phyloP scores from a whole-genome alignment of 2,329 filamentous ascomycete species.

The Alternaria arborescens region DNA sequence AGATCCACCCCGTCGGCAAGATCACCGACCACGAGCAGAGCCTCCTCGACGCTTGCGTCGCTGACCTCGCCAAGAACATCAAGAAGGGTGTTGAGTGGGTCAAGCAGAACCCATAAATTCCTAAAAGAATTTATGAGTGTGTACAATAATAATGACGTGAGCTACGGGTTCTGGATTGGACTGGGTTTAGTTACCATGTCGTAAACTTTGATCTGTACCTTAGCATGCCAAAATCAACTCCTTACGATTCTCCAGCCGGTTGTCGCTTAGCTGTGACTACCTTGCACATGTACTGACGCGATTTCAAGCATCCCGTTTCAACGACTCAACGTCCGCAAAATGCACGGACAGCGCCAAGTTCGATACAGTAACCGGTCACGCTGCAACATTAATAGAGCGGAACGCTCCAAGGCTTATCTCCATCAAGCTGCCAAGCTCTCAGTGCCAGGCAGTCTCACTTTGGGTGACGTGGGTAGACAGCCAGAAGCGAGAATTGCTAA shows the following conservation, averaged over 20 bases:
- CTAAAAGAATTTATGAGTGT: constrained; percentile 13
- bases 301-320: not conserved
- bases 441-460: not conserved
- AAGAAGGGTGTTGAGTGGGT: constrained; percentile 81
- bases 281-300: not conserved
- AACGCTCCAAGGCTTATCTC: not conserved
- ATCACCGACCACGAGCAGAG: constrained; percentile 86
- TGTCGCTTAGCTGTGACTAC: not conserved
- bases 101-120: constrained; percentile 61
- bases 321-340: not conserved
- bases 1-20: constrained; percentile 88
- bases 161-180: constrained; percentile 32
- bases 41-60: constrained; percentile 84
- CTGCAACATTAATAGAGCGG: not conserved
- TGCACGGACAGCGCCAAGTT: not conserved
- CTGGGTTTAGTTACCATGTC: constrained; percentile 27
- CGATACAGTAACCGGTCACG: not conserved
- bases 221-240: constrained; percentile 31
- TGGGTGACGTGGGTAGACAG: not conserved
- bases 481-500: not conserved
- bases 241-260: constrained; percentile 3
- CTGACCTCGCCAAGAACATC: constrained; percentile 92
- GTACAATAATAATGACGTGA: constrained; percentile 43
- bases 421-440: not conserved
- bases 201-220: constrained; percentile 34